Evolutionary conservation across 2,329 filamentous ascomycete species (phyloP), one percentile per base, ranked within the genome.

Genomic region (Alternaria rosae): DNA sequence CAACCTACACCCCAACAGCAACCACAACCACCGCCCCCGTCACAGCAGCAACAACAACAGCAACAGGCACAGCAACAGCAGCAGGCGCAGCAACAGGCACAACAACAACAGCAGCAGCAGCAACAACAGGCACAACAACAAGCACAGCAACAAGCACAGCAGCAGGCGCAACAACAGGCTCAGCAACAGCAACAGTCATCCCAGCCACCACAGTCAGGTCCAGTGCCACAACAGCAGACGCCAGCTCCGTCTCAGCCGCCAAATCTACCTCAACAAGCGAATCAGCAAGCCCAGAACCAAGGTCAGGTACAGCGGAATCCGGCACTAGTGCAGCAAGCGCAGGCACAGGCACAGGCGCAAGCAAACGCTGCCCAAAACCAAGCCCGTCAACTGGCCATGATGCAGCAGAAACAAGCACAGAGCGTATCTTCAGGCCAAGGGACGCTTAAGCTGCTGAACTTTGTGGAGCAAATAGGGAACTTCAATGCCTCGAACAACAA

Each of bases 391-490:
- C 66, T 76, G 62, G 74, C 64, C 1, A 72, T 75, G 65, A 78
- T 79, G 54, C 57, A 75, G 50, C 73, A 72, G 69, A 68, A 68
- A 52, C 73, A 72, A 57, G 59, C 62, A 13, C 74, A 70, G 21
- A 60, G 70, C 41, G 62, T 63, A 21, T 61, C 70, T 35, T 55
- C 62, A 13, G 74, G 76, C 15, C 75, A 77, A 35, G 82, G 83
- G 21, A 84, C 87, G 11, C 66, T 88, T 61, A 83, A 82, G 65
- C 74, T 89, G 41, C 80, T 87, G 65, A 81, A 81, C 47, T 88
- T 88, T 66, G 84, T 85, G 10, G 86, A 89, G 66, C 80, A 85
- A 48, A 76, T 89, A 17, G 85, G 85, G 61, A 79, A 76, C 47
- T 87, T 84, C 69, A 65, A 65, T 20, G 41, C 25, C 20, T 51